Conservation (phyloP, 164 flowering plant genomes). For the Stephania cephalantha region DNA sequence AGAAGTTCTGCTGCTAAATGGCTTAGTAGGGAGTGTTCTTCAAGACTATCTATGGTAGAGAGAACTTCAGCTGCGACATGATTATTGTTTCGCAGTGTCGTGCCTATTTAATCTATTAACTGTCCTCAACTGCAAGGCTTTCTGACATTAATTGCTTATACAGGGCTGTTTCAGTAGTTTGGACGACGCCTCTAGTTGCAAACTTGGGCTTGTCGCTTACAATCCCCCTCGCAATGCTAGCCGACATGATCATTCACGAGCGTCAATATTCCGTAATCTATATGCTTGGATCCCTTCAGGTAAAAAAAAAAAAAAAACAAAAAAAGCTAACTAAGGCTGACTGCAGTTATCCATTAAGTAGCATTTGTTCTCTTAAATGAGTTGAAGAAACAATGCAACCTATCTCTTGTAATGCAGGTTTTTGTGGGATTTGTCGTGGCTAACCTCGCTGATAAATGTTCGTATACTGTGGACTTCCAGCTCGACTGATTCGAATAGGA, state of each 20-base stretch:
- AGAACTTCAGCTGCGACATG: neutral
- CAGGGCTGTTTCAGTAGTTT: conserved; percentile 70
- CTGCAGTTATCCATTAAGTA: neutral
- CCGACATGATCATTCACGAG: conserved; percentile 62
- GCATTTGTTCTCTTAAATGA: neutral
- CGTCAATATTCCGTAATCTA: conserved; percentile 57
- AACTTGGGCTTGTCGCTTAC: conserved; percentile 64
- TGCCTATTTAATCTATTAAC: neutral
- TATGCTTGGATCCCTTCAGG: conserved; percentile 59
- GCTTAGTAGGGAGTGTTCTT: conserved; percentile 55
- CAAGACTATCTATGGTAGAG: conserved; percentile 59
- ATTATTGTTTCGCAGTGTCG: neutral
- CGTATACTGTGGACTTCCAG: conserved; percentile 11
- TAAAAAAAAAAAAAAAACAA: conserved; percentile 14
- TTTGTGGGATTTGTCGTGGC: conserved; percentile 63
- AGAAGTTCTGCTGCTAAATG: conserved; percentile 44
- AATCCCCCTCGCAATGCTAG: conserved; percentile 67
- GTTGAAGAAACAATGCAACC: neutral
- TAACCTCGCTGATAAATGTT: conserved; percentile 41
- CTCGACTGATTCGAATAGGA: neutral
- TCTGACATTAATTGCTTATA: neutral
- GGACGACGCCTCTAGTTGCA: conserved; percentile 70
- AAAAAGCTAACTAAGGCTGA: neutral
- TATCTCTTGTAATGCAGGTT: conserved; percentile 30
- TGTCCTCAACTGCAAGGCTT: neutral